phyloP scores from a whole-genome alignment of 192 early-diverging fungal genomes.

The Coemansia sp. region DNA sequence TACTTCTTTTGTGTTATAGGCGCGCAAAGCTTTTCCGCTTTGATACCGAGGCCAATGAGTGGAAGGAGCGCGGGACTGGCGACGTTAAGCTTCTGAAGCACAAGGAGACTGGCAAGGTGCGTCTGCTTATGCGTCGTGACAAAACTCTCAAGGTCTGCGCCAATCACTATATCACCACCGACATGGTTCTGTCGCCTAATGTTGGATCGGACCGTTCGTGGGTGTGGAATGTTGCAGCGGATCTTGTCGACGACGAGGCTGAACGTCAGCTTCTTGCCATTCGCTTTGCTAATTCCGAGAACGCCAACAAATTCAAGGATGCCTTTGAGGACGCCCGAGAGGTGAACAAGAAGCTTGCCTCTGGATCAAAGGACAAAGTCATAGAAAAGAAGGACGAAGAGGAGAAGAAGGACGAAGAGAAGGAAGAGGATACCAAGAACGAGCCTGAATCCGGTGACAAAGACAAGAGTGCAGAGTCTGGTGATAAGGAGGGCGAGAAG shows the following conservation, averaged over 20 bases:
- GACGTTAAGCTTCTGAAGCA: constrained; percentile 96
- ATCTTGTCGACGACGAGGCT: constrained; percentile 88
- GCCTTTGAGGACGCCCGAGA: constrained; percentile 75
- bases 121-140: constrained; percentile 98
- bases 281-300: constrained; percentile 94
- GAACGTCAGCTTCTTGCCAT: constrained; percentile 87
- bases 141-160: constrained; percentile 99
- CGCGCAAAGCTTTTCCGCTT: constrained; percentile 98
- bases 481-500: constrained; percentile 4
- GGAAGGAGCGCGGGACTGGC: constrained; percentile 99
- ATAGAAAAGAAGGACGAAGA: constrained; percentile 36
- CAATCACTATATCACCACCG: constrained; percentile 90
- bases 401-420: constrained; percentile 34
- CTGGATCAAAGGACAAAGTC: constrained; percentile 28
- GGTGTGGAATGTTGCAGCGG: constrained; percentile 92
- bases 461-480: constrained; percentile 6
- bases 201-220: constrained; percentile 98
- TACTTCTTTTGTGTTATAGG: constrained; percentile 30
- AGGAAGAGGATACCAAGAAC: constrained; percentile 15
- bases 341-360: constrained; percentile 36
- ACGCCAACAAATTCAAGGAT: constrained; percentile 91
- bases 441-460: not conserved
- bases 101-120: constrained; percentile 84
- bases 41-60: constrained; percentile 87
- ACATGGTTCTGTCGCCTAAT: constrained; percentile 90